Percentiles rank a stretch among this genome's conserved stretches.
Conservation (phyloP, 2,329 filamentous ascomycete species). For the Ophiostoma quercus region DNA sequence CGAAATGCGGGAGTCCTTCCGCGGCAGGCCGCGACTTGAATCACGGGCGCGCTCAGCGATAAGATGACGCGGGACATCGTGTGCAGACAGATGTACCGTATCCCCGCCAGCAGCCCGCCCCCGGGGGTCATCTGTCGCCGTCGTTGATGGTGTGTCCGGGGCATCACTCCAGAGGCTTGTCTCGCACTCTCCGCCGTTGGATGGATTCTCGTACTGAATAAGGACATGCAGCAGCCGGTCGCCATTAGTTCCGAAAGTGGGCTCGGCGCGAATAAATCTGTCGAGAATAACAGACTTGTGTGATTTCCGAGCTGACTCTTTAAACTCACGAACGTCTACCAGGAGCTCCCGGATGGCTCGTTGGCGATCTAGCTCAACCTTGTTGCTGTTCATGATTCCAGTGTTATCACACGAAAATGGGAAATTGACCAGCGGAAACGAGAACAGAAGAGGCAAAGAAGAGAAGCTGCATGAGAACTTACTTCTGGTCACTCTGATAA, state of each 20-base stretch:
- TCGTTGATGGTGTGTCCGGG: background rate
- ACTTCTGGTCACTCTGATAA: background rate
- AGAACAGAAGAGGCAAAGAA: background rate
- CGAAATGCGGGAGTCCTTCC: background rate
- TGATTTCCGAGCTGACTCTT: background rate
- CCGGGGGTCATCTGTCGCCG: background rate
- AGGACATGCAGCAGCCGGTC: slow-evolving; percentile 4
- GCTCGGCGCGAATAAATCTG: background rate
- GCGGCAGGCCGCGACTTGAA: background rate
- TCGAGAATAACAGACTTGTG: background rate
- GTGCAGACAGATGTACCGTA: background rate
- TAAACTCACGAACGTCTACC: background rate
- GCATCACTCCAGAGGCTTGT: background rate
- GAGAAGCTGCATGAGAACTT: background rate
- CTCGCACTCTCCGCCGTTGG: background rate
- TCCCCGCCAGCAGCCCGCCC: background rate
- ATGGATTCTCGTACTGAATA: background rate
- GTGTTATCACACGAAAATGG: background rate
- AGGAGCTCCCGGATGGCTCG: background rate
- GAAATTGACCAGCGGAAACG: background rate
- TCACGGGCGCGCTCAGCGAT: background rate
- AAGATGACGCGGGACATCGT: background rate
- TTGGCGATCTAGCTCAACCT: background rate
- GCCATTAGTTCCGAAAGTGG: background rate
- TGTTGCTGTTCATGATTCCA: background rate